Base-by-base conservation (phyloP, 768 basidiomycete species). In the Boletus tomentosulus region DNA sequence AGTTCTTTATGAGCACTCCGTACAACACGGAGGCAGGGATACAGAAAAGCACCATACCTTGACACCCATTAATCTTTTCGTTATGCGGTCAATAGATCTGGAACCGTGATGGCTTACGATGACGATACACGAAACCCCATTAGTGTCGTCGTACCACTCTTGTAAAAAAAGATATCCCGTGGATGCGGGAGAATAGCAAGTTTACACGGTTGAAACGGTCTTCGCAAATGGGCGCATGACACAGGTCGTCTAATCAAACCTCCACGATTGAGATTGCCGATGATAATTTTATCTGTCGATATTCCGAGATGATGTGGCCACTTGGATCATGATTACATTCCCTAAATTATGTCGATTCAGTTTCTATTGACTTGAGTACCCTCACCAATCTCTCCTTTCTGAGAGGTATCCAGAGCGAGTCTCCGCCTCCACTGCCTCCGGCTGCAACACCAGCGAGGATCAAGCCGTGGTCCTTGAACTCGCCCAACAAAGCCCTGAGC, bases 401-500 rank as follows among this genome's bases (percentile, higher is more conserved):
- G 61, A 98, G 62, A 2, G 92, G 90, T 60, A 97, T 90, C 93
- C 93, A 97, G 41, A 94, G 71, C 64, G 83, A 77, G 70, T 92
- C 65, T 24, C 56, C 84, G 48, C 73, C 64, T 50, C 78, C 76
- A 33, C 77, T 68, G 56, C 78, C 62, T 38, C 73, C 71, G 53
- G 75, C 67, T 60, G 74, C 74, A 3, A 66, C 66, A 27, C 74
- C 71, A 25, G 60, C 16, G 38, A 91, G 75, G n/a, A 98, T 83
- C 65, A 98, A 66, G 3, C 83, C 84, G 59, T 99, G 97, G 68
- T 98, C 97, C 62, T 82, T 80, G 69, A 95, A 98, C 70, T 98
- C 97, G 12, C 85, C 85, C 48, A 98, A 73, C 33, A 96, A 75
- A 9, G 91, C 81, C 41, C 88, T 78, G 63, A 96, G 75, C 35